Evolutionary conservation across 1,284 basidiomycete genomes (phyloP).

Genomic region (Volvariella surrecta): DNA sequence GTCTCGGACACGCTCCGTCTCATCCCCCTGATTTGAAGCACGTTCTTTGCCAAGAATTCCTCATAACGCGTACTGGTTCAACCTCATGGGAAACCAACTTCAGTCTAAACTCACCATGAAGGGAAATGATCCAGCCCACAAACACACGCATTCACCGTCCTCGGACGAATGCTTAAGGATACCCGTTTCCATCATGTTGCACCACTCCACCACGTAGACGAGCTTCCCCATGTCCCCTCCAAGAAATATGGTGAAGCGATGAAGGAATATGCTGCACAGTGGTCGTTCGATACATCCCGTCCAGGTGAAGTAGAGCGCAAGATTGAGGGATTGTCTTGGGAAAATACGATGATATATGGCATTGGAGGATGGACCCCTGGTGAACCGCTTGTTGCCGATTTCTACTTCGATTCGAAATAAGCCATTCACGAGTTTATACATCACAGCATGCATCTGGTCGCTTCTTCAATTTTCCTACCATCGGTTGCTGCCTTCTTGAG

Average conservation of each 20-base stretch:
- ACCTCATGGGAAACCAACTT: too few relatives aligned
- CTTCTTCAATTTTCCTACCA: slow-evolving; percentile 34
- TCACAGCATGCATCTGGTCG: slow-evolving; percentile 35
- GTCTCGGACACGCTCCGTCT: slow-evolving; percentile 26
- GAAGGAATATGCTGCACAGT: slow-evolving; percentile 32
- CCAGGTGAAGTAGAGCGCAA: slow-evolving; percentile 29
- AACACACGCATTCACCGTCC: slow-evolving; percentile 28
- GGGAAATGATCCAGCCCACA: slow-evolving; percentile 10
- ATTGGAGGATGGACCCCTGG: slow-evolving; percentile 24
- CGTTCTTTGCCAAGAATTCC: background rate
- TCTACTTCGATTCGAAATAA: slow-evolving; percentile 17
- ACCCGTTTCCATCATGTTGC: slow-evolving; percentile 10
- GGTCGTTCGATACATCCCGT: slow-evolving; percentile 25
- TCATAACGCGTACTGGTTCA: background rate
- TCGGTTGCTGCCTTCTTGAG: slow-evolving; percentile 23
- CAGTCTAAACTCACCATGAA: background rate
- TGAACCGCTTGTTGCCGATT: slow-evolving; percentile 27
- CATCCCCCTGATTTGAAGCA: slow-evolving; percentile 14
- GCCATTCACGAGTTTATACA: background rate
- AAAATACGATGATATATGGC: slow-evolving; percentile 29
- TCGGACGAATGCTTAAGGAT: slow-evolving; percentile 34
- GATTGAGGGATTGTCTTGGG: slow-evolving; percentile 34
- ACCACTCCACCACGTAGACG: slow-evolving; percentile 4
- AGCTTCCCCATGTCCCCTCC: slow-evolving; percentile 15
- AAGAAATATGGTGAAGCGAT: slow-evolving; percentile 26